phyloP scores from a whole-genome alignment of 1,139 yeast species.

The Candida tetrigidarum region DNA sequence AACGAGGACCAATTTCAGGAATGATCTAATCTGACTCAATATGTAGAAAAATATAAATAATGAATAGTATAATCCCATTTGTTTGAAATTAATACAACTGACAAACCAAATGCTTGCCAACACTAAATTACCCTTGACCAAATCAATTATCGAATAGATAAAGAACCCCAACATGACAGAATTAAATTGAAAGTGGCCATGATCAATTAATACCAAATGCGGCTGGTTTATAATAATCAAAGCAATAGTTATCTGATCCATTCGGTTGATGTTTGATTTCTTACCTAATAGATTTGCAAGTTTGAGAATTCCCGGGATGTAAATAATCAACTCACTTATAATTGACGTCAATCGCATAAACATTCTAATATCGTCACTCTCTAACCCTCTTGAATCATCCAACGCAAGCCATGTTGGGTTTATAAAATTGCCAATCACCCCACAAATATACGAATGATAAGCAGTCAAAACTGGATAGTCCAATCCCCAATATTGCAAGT shows the following conservation, averaged over 20 bases:
- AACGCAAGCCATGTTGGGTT: conserved; percentile 78
- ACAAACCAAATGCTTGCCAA: conserved; percentile 84
- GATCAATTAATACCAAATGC: conserved; percentile 81
- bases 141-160: conserved; percentile 65
- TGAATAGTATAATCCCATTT: conserved; percentile 93
- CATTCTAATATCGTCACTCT: conserved; percentile 65
- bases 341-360: conserved; percentile 85
- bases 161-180: conserved; percentile 92
- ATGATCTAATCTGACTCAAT: conserved; percentile 46
- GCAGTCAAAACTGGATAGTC: conserved; percentile 99
- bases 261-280: conserved; percentile 54
- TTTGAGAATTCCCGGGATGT: conserved; percentile 79
- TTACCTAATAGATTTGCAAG: conserved; percentile 72
- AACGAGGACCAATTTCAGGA: conserved; percentile 52
- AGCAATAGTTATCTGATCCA: conserved; percentile 77
- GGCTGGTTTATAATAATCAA: conserved; percentile 84
- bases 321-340: conserved; percentile 71
- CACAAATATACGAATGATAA: conserved; percentile 82
- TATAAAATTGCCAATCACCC: conserved; percentile 67
- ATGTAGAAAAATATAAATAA: conserved; percentile 85
- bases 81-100: conserved; percentile 81
- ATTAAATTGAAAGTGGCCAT: conserved; percentile 97
- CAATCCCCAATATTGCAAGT: conserved; percentile 92
- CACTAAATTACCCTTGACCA: conserved; percentile 64
- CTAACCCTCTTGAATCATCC: conserved; percentile 74